Evolutionary conservation across 192 early-diverging fungal species (phyloP).

Genomic region (Podila clonocystis): DNA sequence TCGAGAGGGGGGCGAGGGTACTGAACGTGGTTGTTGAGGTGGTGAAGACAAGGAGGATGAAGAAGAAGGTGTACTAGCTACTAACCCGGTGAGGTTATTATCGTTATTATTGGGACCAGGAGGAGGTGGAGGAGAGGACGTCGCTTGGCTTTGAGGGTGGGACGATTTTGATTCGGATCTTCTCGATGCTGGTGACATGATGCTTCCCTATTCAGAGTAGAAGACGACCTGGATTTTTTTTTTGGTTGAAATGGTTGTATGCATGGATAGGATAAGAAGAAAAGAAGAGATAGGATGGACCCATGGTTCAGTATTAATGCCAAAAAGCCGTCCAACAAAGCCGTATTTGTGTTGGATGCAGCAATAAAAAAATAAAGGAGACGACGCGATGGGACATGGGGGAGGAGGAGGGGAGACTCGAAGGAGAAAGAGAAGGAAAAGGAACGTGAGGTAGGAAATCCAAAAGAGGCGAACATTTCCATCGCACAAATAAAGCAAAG

Average conservation of each 20-base stretch:
- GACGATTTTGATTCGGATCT: conserved; percentile 13
- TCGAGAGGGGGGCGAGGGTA: not conserved
- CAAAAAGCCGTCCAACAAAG: not conserved
- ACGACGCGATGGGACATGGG: too few species aligned
- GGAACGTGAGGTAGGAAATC: too few species aligned
- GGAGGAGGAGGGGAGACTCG: too few species aligned
- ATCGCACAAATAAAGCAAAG: too few species aligned
- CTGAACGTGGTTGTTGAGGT: not conserved
- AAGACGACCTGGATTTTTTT: too few species aligned
- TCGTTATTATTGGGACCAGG: conserved; percentile 1
- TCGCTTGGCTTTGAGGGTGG: not conserved
- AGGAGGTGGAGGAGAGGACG: not conserved
- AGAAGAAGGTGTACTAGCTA: conserved; percentile 10
- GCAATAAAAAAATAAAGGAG: too few species aligned
- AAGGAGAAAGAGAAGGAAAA: too few species aligned
- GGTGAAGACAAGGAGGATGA: not conserved
- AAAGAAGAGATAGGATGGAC: not conserved
- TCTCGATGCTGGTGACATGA: conserved; percentile 39
- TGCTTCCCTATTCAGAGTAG: too few species aligned
- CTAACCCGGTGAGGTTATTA: conserved; percentile 21
- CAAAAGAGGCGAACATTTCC: too few species aligned
- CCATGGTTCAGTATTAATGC: not conserved
- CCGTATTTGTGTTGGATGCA: not conserved
- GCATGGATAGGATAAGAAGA: not conserved
- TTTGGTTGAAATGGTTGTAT: not conserved